Percentiles rank a stretch among this genome's conserved stretches.
Conservation (phyloP, 148 eudicot species). For the Chenopodium suecicum region DNA sequence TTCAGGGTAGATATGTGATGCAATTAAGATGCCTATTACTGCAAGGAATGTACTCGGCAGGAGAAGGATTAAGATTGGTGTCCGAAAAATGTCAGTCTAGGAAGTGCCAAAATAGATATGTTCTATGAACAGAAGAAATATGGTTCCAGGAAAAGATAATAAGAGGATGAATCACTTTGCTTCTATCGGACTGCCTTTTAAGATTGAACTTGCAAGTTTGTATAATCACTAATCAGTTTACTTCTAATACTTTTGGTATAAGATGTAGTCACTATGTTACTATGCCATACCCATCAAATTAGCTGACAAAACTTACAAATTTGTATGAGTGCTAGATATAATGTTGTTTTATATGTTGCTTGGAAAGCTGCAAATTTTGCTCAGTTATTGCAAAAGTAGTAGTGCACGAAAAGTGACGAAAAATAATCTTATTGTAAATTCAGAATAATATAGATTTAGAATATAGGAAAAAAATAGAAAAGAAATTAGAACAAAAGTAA, state of each 20-base stretch:
- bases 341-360: not conserved
- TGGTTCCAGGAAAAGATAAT: constrained; percentile 67
- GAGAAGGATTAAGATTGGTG: constrained; percentile 86
- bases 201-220: constrained; percentile 11
- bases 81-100: constrained; percentile 77
- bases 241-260: not conserved
- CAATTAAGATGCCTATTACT: constrained; percentile 45
- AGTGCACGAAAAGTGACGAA: no score
- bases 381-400: not conserved
- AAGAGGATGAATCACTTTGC: constrained; percentile 9
- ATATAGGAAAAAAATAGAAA: no score
- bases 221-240: constrained; percentile 1
- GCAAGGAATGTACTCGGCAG: constrained; percentile 86
- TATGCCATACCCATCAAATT: constrained; percentile 18
- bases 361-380: not conserved
- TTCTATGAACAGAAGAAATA: constrained; percentile 75
- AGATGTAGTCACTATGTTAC: not conserved
- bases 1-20: no score
- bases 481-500: no score
- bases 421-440: no score
- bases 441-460: no score
- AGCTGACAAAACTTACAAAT: constrained; percentile 17
- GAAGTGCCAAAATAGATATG: constrained; percentile 80
- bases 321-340: not conserved
- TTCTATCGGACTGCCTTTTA: not conserved